These are phyloP conservation scores for Colletotrichum tofieldiae DNA, from an alignment of 2,329 filamentous ascomycete genomes.

Conservation along the genomic window DNA sequence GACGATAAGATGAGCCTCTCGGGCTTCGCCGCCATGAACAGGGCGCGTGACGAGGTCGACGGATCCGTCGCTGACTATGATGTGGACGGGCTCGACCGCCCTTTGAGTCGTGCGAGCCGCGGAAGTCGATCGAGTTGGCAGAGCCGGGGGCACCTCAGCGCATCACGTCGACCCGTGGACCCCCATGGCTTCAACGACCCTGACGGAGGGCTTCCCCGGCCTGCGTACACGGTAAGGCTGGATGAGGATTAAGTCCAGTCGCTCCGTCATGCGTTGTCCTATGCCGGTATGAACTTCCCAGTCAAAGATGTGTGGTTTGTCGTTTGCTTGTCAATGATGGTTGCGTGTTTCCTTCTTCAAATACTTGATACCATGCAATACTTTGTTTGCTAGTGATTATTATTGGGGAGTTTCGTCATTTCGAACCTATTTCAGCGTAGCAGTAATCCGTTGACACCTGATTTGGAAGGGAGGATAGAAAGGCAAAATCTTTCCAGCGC, in stretches of 20 bases:
- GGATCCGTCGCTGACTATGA: slow-evolving; percentile 16
- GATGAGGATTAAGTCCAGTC: slow-evolving; percentile 24
- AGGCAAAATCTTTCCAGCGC: not conserved
- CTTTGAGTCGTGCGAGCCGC: slow-evolving; percentile 27
- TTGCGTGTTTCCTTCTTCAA: not conserved
- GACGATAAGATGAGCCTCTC: slow-evolving; percentile 45
- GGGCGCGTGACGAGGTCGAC: slow-evolving; percentile 24
- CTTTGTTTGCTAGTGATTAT: not conserved
- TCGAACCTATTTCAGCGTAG: not conserved
- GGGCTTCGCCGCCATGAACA: slow-evolving; percentile 42
- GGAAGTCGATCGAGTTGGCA: slow-evolving; percentile 31
- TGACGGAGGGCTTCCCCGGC: slow-evolving; percentile 7
- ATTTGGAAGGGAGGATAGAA: not conserved
- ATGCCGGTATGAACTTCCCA: too few relatives aligned
- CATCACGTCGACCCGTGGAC: slow-evolving; percentile 1
- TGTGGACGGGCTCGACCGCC: slow-evolving; percentile 20
- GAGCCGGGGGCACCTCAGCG: slow-evolving; percentile 9
- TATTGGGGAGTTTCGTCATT: not conserved
- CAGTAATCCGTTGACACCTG: not conserved
- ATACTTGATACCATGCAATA: not conserved
- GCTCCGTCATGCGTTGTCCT: too few relatives aligned
- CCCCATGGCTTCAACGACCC: slow-evolving; percentile 3
- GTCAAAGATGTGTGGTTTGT: not conserved
- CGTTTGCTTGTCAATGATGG: not conserved
- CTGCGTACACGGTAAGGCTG: slow-evolving; percentile 26